Evolutionary conservation across 2,329 filamentous ascomycete genomes (phyloP).

Genomic region (Fusarium sp.): DNA sequence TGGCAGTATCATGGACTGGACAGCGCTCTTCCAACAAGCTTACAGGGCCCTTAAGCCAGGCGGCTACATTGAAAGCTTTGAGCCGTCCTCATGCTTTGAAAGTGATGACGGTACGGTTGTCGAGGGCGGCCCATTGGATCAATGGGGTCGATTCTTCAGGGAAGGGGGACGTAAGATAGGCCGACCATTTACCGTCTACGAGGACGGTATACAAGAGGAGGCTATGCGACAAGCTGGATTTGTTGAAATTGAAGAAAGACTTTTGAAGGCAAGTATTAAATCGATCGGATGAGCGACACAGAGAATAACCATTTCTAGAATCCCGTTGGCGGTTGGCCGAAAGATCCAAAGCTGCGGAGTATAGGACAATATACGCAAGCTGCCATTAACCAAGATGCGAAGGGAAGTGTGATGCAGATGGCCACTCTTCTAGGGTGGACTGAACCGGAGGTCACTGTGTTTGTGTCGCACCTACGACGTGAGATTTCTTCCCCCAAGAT

Average conservation of each 20-base stretch:
- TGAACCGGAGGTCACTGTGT: neutral
- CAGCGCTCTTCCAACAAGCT: neutral
- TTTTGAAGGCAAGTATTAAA: neutral
- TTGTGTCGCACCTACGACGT: neutral
- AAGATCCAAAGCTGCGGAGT: neutral
- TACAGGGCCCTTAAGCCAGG: conserved; percentile 3
- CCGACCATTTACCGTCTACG: neutral
- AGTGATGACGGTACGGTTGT: conserved; percentile 1
- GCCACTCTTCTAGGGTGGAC: neutral
- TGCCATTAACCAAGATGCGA: neutral
- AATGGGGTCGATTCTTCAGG: conserved; percentile 9
- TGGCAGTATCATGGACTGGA: conserved; percentile 3
- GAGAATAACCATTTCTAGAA: neutral
- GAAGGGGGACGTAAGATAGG: conserved; percentile 9
- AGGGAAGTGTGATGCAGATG: conserved; percentile 1
- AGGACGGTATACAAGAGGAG: neutral
- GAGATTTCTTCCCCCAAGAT: conserved; percentile 10
- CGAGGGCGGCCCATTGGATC: neutral
- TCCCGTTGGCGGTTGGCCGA: conserved; percentile 6
- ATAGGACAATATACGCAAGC: conserved; percentile 2
- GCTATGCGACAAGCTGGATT: conserved; percentile 12
- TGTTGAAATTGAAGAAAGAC: neutral
- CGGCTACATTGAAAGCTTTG: conserved; percentile 1
- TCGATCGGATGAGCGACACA: fast-evolving
- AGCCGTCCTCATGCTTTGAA: neutral